Evolutionary conservation across 1,284 basidiomycete genomes (phyloP), one percentile per base, ranked within the genome.

Genomic region (Kwoniella shivajii): DNA sequence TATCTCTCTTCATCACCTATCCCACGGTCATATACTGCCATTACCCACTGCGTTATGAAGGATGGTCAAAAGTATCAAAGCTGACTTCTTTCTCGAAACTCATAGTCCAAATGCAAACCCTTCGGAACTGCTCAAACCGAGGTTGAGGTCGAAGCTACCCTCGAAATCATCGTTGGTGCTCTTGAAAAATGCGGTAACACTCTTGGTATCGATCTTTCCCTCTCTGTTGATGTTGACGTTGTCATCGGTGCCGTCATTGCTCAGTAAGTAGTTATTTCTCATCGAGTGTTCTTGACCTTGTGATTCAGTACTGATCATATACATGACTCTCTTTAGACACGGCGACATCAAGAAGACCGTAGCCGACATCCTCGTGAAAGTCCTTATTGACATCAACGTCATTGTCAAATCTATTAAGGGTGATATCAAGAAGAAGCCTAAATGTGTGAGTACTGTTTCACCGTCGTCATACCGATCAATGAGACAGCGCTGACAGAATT

Each of bases 131-230:
- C 39, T 43, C 46, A 34, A 42, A 47, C 54, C 29, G 50, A 55
- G 18, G 27, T 55, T 22, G 54, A 55, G 4, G 54, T 55, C 39
- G 54, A 55, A 29, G 54, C 37, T 26, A 48, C 45, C 39, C 30
- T 55, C 7, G 16, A 37, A 10, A 42, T 48, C 41, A 48, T 55
- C 45, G 41, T 55, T 29, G 46, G 45, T 29, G 54, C 54, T 34
- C 46, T 55, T 27, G 54, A 55, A 24, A 36, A 55, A 42, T 55
- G 54, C 54, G 54, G 54, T 43, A 48, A 55, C 30, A 48, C 45
- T 24, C 38, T 55, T 20, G 54, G 54, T 49, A 55, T 55, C 31
- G 54, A 55, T 42, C 39, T 55, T 39, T 41, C 29, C 6, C 29
- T 55, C 38, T 27, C 20, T 34, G 41, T 55, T 37, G 45, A 55